Conservation (phyloP, 2,329 filamentous ascomycete species). For the Talaromyces pinophilus region DNA sequence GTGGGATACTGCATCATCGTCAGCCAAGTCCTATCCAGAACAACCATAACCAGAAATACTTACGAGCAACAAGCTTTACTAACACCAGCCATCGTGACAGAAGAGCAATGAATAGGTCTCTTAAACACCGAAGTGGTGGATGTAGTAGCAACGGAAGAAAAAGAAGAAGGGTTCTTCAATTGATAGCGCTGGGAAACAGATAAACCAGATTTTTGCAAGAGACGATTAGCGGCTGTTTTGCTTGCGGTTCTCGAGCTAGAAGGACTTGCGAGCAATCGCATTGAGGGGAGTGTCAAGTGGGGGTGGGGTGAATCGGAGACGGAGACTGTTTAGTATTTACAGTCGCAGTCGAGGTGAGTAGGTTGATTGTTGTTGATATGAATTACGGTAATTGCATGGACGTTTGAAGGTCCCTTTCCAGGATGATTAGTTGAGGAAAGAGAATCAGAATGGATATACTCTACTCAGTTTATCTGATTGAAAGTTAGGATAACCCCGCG, state of each 20-base stretch:
- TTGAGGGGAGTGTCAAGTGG: neutral
- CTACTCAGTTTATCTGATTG: neutral
- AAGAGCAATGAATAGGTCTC: conserved; percentile 27
- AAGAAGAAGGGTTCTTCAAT: neutral
- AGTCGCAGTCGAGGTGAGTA: neutral
- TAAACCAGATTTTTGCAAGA: neutral
- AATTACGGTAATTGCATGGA: neutral
- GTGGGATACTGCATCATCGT: conserved; percentile 39
- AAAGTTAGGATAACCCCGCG: neutral
- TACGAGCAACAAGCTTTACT: conserved; percentile 51
- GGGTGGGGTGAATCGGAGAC: conserved; percentile 1
- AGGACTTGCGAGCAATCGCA: neutral
- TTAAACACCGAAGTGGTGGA: neutral
- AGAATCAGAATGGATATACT: neutral
- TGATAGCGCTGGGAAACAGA: neutral
- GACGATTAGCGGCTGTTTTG: conserved; percentile 1
- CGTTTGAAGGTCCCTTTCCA: neutral
- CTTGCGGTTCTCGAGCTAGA: neutral
- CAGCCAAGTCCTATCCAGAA: conserved; percentile 17
- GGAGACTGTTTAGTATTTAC: neutral
- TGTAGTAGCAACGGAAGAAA: neutral
- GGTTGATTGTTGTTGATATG: neutral
- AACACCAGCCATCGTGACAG: conserved; percentile 41
- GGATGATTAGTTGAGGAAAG: neutral
- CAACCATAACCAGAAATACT: neutral